phyloP scores from a whole-genome alignment of 1,139 yeast genomes.

The Debaryomyces sp. region DNA sequence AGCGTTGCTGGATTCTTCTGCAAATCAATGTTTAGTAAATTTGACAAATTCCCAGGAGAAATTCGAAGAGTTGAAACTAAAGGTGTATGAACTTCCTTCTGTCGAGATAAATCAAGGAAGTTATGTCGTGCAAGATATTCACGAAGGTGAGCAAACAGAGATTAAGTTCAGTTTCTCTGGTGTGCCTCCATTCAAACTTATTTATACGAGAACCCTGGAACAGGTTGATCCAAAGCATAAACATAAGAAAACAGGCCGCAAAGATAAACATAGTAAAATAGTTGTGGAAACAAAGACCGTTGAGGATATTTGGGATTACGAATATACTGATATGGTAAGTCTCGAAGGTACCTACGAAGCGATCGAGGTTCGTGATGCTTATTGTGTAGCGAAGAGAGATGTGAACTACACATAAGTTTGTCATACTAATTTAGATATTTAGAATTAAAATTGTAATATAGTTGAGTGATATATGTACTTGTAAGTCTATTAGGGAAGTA shows the following conservation, averaged over 20 bases:
- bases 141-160: constrained; percentile 86
- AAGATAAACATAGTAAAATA: constrained; percentile 27
- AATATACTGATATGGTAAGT: constrained; percentile 73
- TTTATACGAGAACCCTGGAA: constrained; percentile 54
- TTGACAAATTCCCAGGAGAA: constrained; percentile 46
- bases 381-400: constrained; percentile 58
- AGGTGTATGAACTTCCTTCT: constrained; percentile 82
- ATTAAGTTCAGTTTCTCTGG: constrained; percentile 69
- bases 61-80: constrained; percentile 47
- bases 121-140: constrained; percentile 72
- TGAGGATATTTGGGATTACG: constrained; percentile 66
- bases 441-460: constrained; percentile 2
- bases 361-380: constrained; percentile 78
- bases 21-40: constrained; percentile 66
- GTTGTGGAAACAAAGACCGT: constrained; percentile 80
- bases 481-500: no score
- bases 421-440: background rate
- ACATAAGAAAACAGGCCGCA: constrained; percentile 22
- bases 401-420: background rate
- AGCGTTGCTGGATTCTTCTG: constrained; percentile 75
- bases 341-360: constrained; percentile 96
- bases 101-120: constrained; percentile 87
- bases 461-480: background rate
- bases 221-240: constrained; percentile 51
- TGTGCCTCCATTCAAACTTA: constrained; percentile 69